Percentiles rank a stretch among this genome's conserved stretches.
These are phyloP conservation scores for Suhomyces sp. DNA, from an alignment of 805 yeast species.

Conservation along the genomic window DNA sequence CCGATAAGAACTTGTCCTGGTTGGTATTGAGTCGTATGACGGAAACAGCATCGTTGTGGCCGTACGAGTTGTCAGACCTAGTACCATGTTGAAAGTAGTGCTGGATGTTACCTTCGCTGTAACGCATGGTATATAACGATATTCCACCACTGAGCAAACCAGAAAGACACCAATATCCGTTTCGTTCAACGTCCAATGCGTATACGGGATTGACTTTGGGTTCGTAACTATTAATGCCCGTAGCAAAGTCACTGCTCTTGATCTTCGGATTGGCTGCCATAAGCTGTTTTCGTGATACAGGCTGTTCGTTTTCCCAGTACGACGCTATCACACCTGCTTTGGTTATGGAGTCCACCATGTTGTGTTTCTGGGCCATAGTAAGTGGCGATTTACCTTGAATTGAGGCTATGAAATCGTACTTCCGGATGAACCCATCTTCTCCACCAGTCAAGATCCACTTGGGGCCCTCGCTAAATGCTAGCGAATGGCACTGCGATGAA, in stretches of 20 bases:
- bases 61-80: constrained; percentile 28
- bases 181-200: constrained; percentile 78
- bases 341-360: constrained; percentile 77
- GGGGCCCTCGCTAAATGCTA: constrained; percentile 75
- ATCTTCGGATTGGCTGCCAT: constrained; percentile 39
- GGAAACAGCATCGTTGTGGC: constrained; percentile 77
- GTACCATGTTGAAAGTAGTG: constrained; percentile 56
- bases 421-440: constrained; percentile 89
- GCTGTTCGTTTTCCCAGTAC: constrained; percentile 97
- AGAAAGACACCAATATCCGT: constrained; percentile 78
- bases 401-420: constrained; percentile 81
- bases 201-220: constrained; percentile 82
- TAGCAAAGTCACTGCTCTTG: constrained; percentile 31
- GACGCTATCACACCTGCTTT: constrained; percentile 80
- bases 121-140: constrained; percentile 74
- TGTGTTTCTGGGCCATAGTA: constrained; percentile 89
- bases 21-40: constrained; percentile 58
- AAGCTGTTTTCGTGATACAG: constrained; percentile 47
- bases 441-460: constrained; percentile 93
- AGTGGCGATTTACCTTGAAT: constrained; percentile 83
- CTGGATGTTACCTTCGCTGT: constrained; percentile 75
- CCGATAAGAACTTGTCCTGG: constrained; percentile 69
- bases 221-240: constrained; percentile 44
- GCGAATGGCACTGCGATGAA: constrained; percentile 69
- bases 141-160: constrained; percentile 88